Conservation (phyloP, 805 yeast species). For the Metschnikowia colocasiae region DNA sequence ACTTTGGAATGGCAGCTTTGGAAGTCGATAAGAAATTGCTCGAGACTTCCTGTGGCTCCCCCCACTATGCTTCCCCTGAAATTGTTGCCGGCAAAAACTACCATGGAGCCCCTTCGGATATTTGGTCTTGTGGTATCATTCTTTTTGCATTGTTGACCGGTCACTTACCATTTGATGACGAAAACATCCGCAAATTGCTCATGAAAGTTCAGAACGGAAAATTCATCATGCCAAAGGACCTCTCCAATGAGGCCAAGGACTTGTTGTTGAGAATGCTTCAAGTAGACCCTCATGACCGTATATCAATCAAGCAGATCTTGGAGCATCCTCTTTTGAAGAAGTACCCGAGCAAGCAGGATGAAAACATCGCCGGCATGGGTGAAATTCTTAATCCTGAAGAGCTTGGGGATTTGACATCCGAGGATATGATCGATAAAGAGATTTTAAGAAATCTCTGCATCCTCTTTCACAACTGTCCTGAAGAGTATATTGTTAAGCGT, state of each 20-base stretch:
- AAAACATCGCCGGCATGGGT: not conserved
- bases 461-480: constrained; percentile 75
- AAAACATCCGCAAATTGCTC: constrained; percentile 80
- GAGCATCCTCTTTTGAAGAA: constrained; percentile 78
- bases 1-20: constrained; percentile 98
- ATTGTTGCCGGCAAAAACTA: constrained; percentile 92
- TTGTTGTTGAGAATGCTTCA: constrained; percentile 74
- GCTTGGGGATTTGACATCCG: constrained; percentile 17
- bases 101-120: constrained; percentile 96
- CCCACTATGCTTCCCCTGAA: constrained; percentile 98
- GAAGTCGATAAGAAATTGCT: constrained; percentile 77
- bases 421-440: constrained; percentile 63
- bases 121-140: constrained; percentile 98
- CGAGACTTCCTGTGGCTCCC: constrained; percentile 97
- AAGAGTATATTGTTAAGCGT: constrained; percentile 47
- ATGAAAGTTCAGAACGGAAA: constrained; percentile 89
- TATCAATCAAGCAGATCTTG: constrained; percentile 71
- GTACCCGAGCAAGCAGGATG: constrained; percentile 47
- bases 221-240: constrained; percentile 74
- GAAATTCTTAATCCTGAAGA: constrained; percentile 8
- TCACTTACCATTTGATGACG: constrained; percentile 95
- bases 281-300: constrained; percentile 78
- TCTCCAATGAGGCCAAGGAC: constrained; percentile 84
- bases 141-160: constrained; percentile 92
- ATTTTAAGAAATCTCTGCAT: constrained; percentile 73